Conservation (phyloP, 768 basidiomycete genomes). For the Obba rivulosa region DNA sequence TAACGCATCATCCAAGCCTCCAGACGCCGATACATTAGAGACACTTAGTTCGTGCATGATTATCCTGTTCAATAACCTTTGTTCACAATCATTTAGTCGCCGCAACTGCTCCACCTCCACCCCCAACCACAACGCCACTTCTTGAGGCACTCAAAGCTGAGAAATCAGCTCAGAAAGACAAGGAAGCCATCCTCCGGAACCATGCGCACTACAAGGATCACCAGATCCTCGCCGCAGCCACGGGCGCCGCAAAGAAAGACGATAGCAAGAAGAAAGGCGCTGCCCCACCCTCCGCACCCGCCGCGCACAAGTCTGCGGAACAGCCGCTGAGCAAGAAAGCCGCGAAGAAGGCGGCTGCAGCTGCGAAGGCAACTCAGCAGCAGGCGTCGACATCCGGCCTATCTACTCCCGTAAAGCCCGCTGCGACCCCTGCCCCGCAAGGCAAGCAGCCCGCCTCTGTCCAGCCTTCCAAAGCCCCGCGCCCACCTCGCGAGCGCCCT, state of each 20-base stretch:
- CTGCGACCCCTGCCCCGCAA: conserved; percentile 8
- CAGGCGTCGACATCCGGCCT: not conserved
- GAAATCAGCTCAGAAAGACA: conserved; percentile 63
- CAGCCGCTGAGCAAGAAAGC: conserved; percentile 31
- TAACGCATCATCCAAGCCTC: conserved; percentile 34
- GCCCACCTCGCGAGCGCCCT: conserved; percentile 12
- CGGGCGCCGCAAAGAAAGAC: conserved; percentile 33
- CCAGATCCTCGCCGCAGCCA: conserved; percentile 19
- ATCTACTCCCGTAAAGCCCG: conserved; percentile 1
- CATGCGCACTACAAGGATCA: conserved; percentile 68
- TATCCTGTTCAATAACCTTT: not conserved
- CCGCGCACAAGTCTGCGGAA: conserved; percentile 15
- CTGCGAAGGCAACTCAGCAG: conserved; percentile 20
- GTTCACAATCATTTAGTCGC: conserved; percentile 42
- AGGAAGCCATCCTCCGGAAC: conserved; percentile 64
- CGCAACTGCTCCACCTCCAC: conserved; percentile 49
- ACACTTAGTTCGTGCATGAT: conserved; percentile 42
- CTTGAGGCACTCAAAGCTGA: conserved; percentile 91
- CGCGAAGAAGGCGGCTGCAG: conserved; percentile 23
- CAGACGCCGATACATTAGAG: conserved; percentile 62
- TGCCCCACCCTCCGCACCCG: conserved; percentile 1
- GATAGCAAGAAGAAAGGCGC: conserved; percentile 33
- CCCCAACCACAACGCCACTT: conserved; percentile 83
- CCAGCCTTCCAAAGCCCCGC: conserved; percentile 6
- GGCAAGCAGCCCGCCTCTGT: conserved; percentile 1